Evolutionary conservation across 192 early-diverging fungal genomes (phyloP), one percentile per base, ranked within the genome.

Genomic region (Podila horticola): DNA sequence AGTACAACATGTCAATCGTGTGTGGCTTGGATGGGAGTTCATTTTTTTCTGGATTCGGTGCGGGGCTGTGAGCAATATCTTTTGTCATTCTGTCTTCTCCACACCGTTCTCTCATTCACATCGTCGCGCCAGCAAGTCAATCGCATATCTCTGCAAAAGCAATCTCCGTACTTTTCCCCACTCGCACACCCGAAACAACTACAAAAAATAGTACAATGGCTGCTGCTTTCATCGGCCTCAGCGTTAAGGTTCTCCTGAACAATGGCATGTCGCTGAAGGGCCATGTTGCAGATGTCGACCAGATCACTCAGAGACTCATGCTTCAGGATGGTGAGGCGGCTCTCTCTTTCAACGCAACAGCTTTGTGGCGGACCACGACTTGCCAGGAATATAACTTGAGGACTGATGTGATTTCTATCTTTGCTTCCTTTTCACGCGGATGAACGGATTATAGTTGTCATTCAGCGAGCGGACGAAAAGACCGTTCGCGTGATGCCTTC

Each of bases 251-350:
- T 5, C 69, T 73, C 36, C 83, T 90, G 50, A 84, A 82, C 26
- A 88, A 68, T 62, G 88, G 88, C 45, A 66, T 85, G 17, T 82
- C 82, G 4, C 70, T 92, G 31, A 85, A 90, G 45, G 91, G 92
- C 30, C 72, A 82, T 50, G 92, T 94, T 8, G 76, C 84, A 5
- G 82, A 86, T 71, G 89, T 94, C 60, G 89, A 92, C 63, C 84
- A 74, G 12, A 67, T 71, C 62, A 91, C 89, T 9, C 91, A 91
- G 64, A 83, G 87, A 17, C 82, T 94, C 62, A 90, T 90, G 36
- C 71, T 94, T 1, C 81, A 86, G 29, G 83, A 91, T 69, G 92
- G 92, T 91, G 82, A 69, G 33, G 49, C 31, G 24, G 13, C 24
- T 11, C 11, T 55, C 24, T n/a, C 34, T 6, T 29, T 55, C 20